Evolutionary conservation across 192 early-diverging fungal genomes (phyloP), one percentile per base, ranked within the genome.

Genomic region (Obelidium mucronatum): DNA sequence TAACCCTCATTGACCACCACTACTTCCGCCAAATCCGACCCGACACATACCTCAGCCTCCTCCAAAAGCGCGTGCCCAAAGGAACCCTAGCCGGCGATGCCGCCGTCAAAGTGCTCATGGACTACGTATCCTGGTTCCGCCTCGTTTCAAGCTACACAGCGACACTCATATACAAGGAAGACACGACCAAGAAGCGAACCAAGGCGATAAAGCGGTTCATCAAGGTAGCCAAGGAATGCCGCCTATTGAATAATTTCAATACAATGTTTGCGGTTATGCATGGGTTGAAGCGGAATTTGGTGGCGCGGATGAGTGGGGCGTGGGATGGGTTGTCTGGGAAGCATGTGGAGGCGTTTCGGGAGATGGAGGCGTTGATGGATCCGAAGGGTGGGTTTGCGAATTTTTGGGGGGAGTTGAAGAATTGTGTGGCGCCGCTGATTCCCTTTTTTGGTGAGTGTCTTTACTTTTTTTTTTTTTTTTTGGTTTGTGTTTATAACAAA

Each of bases 11-110:
- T 35, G 85, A 86, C 55, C 84, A 85, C 51, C 76, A 85, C 56
- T 78, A 81, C 33, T 87, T 86, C 59, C 65, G 82, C 24, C 85
- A 89, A 74, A 77, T 89, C 15, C 81, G 79, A 17, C 87, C 87
- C 13, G 85, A 87, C 66, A 59, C 78, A 1, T 89, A 87, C 42
- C 63, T 89, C 15, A 80, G 80, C 37, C 54, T 89, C 2, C 58
- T 89, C 19, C 65, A 82, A 19, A 24, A 40, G 44, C 76, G 82
- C 36, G 80, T 76, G 3, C 4, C 51, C 26, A 48, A 48, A 42
- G 55, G 52, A n/a, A 83, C 73, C 17, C 79, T 73, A 19, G 85
- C 72, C 33, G 36, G 48, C 6, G 80, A 87, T 64, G 69, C 78
- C 17, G 58, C 75, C 31, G 51, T 89, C 24, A 87, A 83, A 66